These are phyloP conservation scores for Piromyces finnis DNA, from an alignment of 192 early-diverging fungal species.

Conservation along the genomic window DNA sequence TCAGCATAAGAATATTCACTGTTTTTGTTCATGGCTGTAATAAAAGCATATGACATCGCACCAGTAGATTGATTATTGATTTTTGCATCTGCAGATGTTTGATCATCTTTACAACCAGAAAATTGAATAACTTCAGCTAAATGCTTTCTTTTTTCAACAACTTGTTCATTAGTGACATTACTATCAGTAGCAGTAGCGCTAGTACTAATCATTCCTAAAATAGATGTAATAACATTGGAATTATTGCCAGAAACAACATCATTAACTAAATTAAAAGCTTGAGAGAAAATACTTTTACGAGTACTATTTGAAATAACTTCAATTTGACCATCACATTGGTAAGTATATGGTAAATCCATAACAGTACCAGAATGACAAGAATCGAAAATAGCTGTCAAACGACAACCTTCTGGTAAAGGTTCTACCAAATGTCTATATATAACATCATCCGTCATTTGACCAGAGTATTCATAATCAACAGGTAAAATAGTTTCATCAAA, in stretches of 20 bases:
- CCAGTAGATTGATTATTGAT: slow-evolving; percentile 40
- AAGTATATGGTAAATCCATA: slow-evolving; percentile 39
- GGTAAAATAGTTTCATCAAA: slow-evolving; percentile 66
- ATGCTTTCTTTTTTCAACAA: background rate
- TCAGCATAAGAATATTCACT: slow-evolving; percentile 48
- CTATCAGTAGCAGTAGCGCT: background rate
- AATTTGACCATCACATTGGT: slow-evolving; percentile 21
- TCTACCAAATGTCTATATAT: slow-evolving; percentile 13
- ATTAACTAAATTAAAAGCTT: background rate
- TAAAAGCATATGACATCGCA: slow-evolving; percentile 48
- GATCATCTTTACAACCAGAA: slow-evolving; percentile 47
- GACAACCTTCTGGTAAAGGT: slow-evolving; percentile 32
- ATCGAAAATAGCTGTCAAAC: slow-evolving; percentile 67
- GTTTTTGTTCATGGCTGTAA: slow-evolving; percentile 26
- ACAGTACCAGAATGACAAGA: slow-evolving; percentile 64
- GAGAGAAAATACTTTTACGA: background rate
- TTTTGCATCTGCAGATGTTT: slow-evolving; percentile 51
- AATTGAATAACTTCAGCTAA: slow-evolving; percentile 49
- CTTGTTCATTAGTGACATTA: background rate
- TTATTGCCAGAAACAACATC: background rate
- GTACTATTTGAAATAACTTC: slow-evolving; percentile 1
- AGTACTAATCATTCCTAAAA: background rate
- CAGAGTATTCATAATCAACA: slow-evolving; percentile 29
- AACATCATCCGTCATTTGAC: slow-evolving; percentile 49
- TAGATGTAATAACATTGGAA: background rate